Base-by-base conservation (phyloP, 129 eudicot species). In the Dittrichia graveolens region DNA sequence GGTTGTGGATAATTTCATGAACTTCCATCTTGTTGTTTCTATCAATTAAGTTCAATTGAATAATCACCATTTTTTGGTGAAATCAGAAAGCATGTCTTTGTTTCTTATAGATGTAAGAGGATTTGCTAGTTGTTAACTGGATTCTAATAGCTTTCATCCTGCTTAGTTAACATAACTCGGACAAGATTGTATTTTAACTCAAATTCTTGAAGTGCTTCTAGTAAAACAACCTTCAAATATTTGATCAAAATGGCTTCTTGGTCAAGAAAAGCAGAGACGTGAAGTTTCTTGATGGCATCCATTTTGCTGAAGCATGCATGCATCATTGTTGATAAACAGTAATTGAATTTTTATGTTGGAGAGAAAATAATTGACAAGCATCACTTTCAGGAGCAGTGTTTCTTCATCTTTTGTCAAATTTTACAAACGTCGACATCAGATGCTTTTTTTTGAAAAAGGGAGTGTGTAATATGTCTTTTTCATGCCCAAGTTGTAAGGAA, bases 401-500 rank as follows among this genome's bases (percentile, higher is more conserved):
- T 63, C 72, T 71, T 45, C 78, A 63, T 57, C 81, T 58, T 44
- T 76, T 46, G 55, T 15, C 40, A 61, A 58, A 54, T 54, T 5
- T 59, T 61, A 50, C 63, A 49, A 68, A 49, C 65, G 61, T 69
- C 57, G 37, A 69, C 41, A 77, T 77, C 81, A 69, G 58, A 56
- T 61, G 64, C 65, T 61, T 61, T 73, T 75, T 58, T 1, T 60
- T 56, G 50, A 41, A 40, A 69, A 77, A 60, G 49, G 45, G 41
- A 5, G 54, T 43, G 12, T 41, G 65, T 49, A 77, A 70, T 39
- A 69, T 69, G 66, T 70, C 81, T 61, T 53, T 48, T 77, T 61
- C 68, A 69, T 69, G 69, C 10, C 76, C 57, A 41, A 77, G 14
- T 69, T 39, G 58, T 52, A 61, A 39, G 81, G 76, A 77, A 69